Evolutionary conservation across 331 rosid species (phyloP).

Genomic region (Pyrus hybrid): DNA sequence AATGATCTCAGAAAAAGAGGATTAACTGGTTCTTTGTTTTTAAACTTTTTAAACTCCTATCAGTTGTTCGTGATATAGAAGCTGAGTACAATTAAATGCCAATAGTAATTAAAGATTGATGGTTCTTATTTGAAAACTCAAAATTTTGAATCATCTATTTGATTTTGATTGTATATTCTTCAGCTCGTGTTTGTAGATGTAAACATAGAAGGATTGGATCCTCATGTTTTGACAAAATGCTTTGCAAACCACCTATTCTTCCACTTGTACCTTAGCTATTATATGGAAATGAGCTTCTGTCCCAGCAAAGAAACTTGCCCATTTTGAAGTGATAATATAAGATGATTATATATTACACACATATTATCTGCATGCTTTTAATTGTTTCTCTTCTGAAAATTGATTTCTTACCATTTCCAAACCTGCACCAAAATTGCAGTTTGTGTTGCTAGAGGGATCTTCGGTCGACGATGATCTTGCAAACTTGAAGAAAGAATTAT

Average conservation of each 20-base stretch:
- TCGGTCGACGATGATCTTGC: slow-evolving; percentile 88
- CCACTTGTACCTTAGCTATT: not conserved
- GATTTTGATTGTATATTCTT: not conserved
- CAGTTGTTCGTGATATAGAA: not conserved
- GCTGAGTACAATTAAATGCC: not conserved
- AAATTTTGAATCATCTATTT: not conserved
- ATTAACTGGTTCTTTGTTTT: not conserved
- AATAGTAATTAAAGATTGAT: not conserved
- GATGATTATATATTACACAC: not conserved
- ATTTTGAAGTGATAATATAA: not conserved
- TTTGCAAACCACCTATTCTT: not conserved
- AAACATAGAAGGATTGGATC: not conserved
- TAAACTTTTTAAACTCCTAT: not conserved
- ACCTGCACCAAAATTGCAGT: slow-evolving; percentile 39
- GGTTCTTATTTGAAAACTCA: not conserved
- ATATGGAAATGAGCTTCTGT: not conserved
- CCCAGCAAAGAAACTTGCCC: not conserved
- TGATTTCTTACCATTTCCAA: not conserved
- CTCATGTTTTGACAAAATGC: not conserved
- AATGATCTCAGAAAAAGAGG: not conserved
- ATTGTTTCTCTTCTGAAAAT: not conserved
- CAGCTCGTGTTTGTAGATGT: not conserved
- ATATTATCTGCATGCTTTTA: not conserved
- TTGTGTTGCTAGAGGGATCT: slow-evolving; percentile 81
- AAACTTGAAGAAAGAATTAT: slow-evolving; percentile 63